A percentile compares a stretch with the other conserved stretches of the same genome.
phyloP scores from a whole-genome alignment of 768 basidiomycete species.

The Rhodocollybia butyracea region DNA sequence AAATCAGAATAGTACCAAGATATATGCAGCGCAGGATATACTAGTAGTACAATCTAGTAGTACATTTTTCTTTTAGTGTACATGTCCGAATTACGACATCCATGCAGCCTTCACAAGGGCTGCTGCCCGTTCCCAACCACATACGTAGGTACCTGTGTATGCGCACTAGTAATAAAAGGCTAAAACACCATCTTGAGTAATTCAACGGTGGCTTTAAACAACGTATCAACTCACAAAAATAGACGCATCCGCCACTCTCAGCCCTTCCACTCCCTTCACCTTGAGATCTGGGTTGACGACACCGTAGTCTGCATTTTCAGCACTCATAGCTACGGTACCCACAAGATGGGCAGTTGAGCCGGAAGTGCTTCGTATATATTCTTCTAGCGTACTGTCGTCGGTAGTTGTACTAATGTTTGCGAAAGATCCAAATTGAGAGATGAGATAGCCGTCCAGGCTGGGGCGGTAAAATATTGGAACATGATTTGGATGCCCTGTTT shows the following conservation, averaged over 20 bases:
- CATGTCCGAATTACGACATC: too few relatives aligned
- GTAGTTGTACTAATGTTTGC: conserved; percentile 3
- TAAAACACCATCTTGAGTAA: too few relatives aligned
- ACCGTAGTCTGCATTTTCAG: conserved; percentile 12
- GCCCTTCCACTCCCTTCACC: too few relatives aligned
- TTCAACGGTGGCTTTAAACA: too few relatives aligned
- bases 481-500: conserved; percentile 14
- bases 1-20: too few relatives aligned
- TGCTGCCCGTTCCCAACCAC: conserved; percentile 7
- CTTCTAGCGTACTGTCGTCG: conserved; percentile 17
- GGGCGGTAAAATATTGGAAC: conserved; percentile 11
- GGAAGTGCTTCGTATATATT: conserved; percentile 6
- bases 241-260: too few relatives aligned
- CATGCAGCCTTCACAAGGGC: conserved; percentile 13
- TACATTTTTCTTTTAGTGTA: too few relatives aligned
- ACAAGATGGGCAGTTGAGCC: conserved; percentile 18
- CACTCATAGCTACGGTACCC: conserved; percentile 20
- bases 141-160: conserved; percentile 4
- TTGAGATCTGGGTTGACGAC: too few relatives aligned
- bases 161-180: neutral
- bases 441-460: conserved; percentile 13
- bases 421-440: neutral
- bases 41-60: too few relatives aligned
- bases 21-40: too few relatives aligned
- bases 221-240: too few relatives aligned